Conservation (phyloP, 768 basidiomycete species). For the Tephrocybe sp. region DNA sequence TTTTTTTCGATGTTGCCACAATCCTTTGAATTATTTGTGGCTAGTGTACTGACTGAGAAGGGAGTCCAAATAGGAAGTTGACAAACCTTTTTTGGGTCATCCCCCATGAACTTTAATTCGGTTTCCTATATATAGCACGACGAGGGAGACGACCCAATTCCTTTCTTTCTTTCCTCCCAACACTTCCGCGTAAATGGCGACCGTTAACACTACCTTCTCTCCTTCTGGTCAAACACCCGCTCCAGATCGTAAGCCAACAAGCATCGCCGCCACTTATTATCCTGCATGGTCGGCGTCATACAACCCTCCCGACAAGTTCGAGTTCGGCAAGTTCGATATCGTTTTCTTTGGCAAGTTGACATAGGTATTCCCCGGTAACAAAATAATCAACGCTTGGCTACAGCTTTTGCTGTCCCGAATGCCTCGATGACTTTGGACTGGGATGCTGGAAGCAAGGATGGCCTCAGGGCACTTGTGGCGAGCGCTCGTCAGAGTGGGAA, state of each 20-base stretch:
- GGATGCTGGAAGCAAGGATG: slow-evolving; percentile 45
- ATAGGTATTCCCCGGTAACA: not conserved
- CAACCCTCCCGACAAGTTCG: slow-evolving; percentile 53
- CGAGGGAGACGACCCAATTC: not conserved
- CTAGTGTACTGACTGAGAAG: no score
- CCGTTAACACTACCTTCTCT: slow-evolving; percentile 28
- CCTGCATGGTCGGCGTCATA: slow-evolving; percentile 46
- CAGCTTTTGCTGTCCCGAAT: slow-evolving; percentile 70
- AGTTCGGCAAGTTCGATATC: slow-evolving; percentile 65
- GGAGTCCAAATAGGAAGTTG: slow-evolving; percentile 13
- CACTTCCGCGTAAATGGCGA: slow-evolving; percentile 2
- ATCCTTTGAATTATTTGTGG: no score
- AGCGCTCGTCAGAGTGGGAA: slow-evolving; percentile 51
- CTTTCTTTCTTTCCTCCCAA: not conserved
- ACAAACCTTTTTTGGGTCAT: slow-evolving; percentile 9
- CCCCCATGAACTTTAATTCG: slow-evolving; percentile 2
- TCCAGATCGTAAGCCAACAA: slow-evolving; percentile 7
- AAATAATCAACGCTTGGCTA: not conserved
- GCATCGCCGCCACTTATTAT: slow-evolving; percentile 46
- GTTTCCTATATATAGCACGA: slow-evolving; percentile 1
- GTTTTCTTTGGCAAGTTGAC: slow-evolving; percentile 52
- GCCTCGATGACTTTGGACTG: slow-evolving; percentile 52
- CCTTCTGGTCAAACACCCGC: slow-evolving; percentile 11
- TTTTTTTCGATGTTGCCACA: no score
- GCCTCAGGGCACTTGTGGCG: slow-evolving; percentile 54